Base-by-base conservation (phyloP, 805 yeast genomes). In the Clavispora phyllophila region DNA sequence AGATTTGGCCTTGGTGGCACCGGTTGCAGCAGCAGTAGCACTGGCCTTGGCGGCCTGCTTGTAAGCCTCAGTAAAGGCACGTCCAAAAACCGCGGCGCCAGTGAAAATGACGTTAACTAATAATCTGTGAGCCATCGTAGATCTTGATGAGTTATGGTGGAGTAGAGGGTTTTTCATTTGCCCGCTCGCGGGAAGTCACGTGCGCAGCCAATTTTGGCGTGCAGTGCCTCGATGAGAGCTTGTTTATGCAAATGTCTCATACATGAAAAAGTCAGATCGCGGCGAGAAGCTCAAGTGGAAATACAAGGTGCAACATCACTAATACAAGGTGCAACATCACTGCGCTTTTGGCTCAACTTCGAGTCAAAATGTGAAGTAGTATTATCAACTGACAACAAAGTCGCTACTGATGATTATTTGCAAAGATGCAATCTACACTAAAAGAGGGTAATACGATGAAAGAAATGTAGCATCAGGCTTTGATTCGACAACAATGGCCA, bases 61-160 rank as follows among this genome's bases (percentile, higher is more conserved):
- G 73, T 91, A 93, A 0, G 99, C 98, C 62, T 89, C 96, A n/a
- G 88, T 76, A 62, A 93, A 93, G 0, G 99, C 99, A 54, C 87
- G 79, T 44, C 98, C 97, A 60, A 93, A 89, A 24, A 91, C 98
- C 54, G 87, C 83, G 4, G 97, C 95, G 44, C 98, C 98, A 9
- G 98, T 90, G 57, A 90, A 78, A 38, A 89, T 76, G 50, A 93
- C 96, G 65, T 87, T 91, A 50, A 87, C 87, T 42, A 91, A 60
- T 44, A 95, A 76, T 72, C 97, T 81, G 64, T 93, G 96, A 48
- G 99, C 98, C 97, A 70, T 70, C 13, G 27, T 24, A 6, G 29
- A 33, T 19, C 27, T 33, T 13, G 41, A 34, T 27, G 17, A n/a
- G 31, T 20, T 5, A 19, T 10, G 20, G 33, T 4, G 18, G 7